A percentile compares a stretch with the other conserved stretches of the same genome.
These are phyloP conservation scores for Monosporozyma solicola DNA, from an alignment of 805 yeast genomes.

Conservation along the genomic window DNA sequence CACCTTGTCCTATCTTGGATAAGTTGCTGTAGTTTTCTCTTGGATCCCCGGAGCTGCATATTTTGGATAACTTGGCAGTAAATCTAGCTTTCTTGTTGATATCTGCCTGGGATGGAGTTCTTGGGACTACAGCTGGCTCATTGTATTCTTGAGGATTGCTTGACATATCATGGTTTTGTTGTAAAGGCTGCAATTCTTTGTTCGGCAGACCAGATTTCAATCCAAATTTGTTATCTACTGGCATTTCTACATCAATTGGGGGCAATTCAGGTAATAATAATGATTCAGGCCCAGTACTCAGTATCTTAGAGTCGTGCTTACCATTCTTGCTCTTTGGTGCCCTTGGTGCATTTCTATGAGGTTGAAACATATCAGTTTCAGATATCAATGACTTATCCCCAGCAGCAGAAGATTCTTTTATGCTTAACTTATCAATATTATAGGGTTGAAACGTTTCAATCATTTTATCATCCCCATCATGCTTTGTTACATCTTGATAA, in stretches of 20 bases:
- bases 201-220: neutral
- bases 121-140: neutral
- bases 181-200: neutral
- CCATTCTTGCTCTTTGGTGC: neutral
- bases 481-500: conserved; percentile 52
- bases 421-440: neutral
- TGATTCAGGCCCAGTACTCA: neutral
- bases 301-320: neutral
- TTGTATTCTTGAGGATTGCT: neutral
- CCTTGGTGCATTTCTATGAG: conserved; percentile 2
- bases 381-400: neutral
- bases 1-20: conserved; percentile 93
- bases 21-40: conserved; percentile 55
- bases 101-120: neutral
- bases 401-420: neutral
- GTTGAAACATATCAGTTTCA: neutral
- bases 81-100: conserved; percentile 3
- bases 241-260: neutral
- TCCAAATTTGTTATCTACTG: neutral
- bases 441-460: conserved; percentile 29
- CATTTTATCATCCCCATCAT: conserved; percentile 33
- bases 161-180: neutral
- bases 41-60: conserved; percentile 85
- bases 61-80: conserved; percentile 51
- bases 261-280: conserved; percentile 3